A percentile compares a stretch with the other conserved stretches of the same genome.
phyloP scores from a whole-genome alignment of 2,329 filamentous ascomycete species.

The Fusarium liriodendri region DNA sequence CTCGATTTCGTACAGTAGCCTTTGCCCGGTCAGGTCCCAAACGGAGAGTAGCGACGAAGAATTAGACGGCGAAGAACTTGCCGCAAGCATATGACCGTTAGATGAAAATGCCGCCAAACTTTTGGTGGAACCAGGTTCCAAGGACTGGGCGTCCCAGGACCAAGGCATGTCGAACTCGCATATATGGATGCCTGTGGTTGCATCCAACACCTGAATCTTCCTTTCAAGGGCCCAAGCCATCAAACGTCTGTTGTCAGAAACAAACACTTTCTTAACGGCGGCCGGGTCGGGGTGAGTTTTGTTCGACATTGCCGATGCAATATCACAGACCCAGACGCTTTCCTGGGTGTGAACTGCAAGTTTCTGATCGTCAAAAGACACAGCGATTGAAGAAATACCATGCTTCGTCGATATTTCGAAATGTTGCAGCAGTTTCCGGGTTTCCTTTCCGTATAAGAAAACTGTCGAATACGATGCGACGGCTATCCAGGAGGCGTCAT shows the following conservation, averaged over 20 bases:
- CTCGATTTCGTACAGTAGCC: background rate
- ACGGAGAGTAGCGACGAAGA: background rate
- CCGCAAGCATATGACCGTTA: too few relatives aligned
- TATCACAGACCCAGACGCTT: too few relatives aligned
- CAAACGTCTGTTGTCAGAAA: background rate
- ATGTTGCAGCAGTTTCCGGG: background rate
- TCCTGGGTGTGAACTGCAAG: too few relatives aligned
- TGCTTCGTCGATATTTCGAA: background rate
- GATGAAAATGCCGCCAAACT: too few relatives aligned
- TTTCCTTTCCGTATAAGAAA: background rate
- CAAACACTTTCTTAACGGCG: background rate
- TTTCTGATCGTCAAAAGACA: background rate
- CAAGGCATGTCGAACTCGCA: too few relatives aligned
- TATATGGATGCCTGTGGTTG: too few relatives aligned
- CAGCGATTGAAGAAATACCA: background rate
- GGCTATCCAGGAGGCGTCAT: background rate
- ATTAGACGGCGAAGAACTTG: too few relatives aligned
- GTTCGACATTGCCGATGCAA: too few relatives aligned
- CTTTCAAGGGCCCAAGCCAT: background rate
- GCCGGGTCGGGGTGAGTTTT: too few relatives aligned
- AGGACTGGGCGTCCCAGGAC: too few relatives aligned
- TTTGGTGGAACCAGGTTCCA: too few relatives aligned
- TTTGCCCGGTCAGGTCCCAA: background rate
- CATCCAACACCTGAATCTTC: background rate
- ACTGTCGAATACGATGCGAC: background rate